A percentile compares a stretch with the other conserved stretches of the same genome.
These are phyloP conservation scores for Aspergillus novoparasiticus DNA, from an alignment of 2,329 filamentous ascomycete species.

Conservation along the genomic window DNA sequence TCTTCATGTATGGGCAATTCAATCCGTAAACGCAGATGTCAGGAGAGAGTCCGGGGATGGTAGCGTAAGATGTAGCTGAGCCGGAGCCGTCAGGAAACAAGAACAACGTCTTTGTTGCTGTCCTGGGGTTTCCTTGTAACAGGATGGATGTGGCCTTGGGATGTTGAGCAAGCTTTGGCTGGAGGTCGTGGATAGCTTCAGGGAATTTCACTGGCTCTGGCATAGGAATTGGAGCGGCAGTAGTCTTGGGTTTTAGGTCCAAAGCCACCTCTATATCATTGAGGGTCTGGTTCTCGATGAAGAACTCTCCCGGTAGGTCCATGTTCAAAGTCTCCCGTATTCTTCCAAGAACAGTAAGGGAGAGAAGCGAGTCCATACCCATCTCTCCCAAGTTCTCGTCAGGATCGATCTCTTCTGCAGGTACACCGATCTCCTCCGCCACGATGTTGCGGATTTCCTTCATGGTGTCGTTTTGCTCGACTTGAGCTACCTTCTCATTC, in stretches of 20 bases:
- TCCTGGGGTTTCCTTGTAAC: conserved; percentile 47
- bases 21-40: conserved; percentile 47
- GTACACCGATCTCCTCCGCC: conserved; percentile 48
- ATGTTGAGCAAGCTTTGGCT: conserved; percentile 23
- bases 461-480: conserved; percentile 36
- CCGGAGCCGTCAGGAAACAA: conserved; percentile 51
- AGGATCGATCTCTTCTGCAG: conserved; percentile 42
- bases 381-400: conserved; percentile 45
- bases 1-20: conserved; percentile 50
- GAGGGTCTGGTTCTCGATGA: conserved; percentile 47
- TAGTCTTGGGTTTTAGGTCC: conserved; percentile 40
- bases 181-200: conserved; percentile 21
- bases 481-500: conserved; percentile 28
- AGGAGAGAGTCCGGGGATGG: conserved; percentile 43
- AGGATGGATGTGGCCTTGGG: conserved; percentile 47
- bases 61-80: conserved; percentile 50
- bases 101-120: conserved; percentile 45
- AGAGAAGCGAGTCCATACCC: conserved; percentile 51
- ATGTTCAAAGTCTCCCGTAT: conserved; percentile 48
- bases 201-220: conserved; percentile 25
- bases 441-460: conserved; percentile 45
- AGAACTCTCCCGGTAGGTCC: conserved; percentile 46
- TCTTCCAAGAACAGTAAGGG: conserved; percentile 47
- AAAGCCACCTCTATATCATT: conserved; percentile 42
- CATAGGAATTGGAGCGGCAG: conserved; percentile 14